These are phyloP conservation scores for Clonostachys byssicola DNA, from an alignment of 2,329 filamentous ascomycete genomes.

Conservation along the genomic window DNA sequence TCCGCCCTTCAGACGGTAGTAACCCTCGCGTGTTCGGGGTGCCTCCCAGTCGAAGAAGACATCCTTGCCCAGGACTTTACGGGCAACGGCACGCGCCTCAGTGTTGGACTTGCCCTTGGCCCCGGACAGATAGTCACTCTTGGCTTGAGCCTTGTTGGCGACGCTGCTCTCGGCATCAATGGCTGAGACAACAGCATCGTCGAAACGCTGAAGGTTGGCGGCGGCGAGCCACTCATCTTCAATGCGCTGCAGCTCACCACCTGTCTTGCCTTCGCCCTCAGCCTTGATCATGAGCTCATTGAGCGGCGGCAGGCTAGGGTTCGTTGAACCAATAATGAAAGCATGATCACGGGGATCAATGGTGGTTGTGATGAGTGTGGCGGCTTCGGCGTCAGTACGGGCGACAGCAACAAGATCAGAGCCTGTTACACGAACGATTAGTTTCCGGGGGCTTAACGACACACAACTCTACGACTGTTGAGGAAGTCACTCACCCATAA, in stretches of 20 bases:
- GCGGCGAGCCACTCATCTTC: constrained; percentile 83
- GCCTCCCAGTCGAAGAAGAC: constrained; percentile 94
- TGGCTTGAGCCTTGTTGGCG: constrained; percentile 64
- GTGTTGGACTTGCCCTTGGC: constrained; percentile 80
- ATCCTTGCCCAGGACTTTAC: constrained; percentile 71
- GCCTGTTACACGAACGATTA: constrained; percentile 35
- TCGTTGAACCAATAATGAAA: constrained; percentile 89
- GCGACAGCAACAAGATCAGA: constrained; percentile 86
- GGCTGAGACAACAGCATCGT: constrained; percentile 80
- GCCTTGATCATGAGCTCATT: constrained; percentile 88
- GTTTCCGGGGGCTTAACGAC: constrained; percentile 1
- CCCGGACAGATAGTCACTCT: constrained; percentile 61
- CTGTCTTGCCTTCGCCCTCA: constrained; percentile 76
- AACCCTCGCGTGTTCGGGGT: constrained; percentile 90
- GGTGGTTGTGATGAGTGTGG: constrained; percentile 92
- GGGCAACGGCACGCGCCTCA: constrained; percentile 78
- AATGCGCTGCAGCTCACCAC: constrained; percentile 78
- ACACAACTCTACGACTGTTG: not conserved
- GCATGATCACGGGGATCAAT: constrained; percentile 94
- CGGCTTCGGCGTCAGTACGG: constrained; percentile 94
- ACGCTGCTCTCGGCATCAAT: constrained; percentile 66
- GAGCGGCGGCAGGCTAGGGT: constrained; percentile 77
- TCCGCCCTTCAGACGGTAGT: constrained; percentile 88
- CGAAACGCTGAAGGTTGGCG: constrained; percentile 82
- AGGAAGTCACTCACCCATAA: constrained; percentile 66